Evolutionary conservation across 345 rosid genomes (phyloP), one percentile per base, ranked within the genome.

Genomic region (Dipteronia sinensis): DNA sequence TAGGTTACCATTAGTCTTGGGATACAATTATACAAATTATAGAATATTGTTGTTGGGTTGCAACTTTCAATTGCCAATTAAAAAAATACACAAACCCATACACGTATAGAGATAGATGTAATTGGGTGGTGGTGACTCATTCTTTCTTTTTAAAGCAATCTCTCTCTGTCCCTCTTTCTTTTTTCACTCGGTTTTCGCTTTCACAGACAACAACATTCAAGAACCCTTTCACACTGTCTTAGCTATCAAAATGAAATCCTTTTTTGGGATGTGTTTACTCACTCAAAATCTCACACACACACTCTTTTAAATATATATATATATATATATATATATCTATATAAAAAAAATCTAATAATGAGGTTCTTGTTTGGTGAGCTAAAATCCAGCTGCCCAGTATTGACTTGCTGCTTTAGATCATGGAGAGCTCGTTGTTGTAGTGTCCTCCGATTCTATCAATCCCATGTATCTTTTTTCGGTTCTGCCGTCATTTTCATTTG

Each of bases 331-430:
- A 31, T 67, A 22, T 63, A 20, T 34, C 6, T 34, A 34, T 34
- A 34, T 34, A 34, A 4, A 19, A 7, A 42, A 7, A 7, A 46
- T 46, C 49, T 11, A 46, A 69, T 42, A 44, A 76, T 25, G 65
- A 65, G 77, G 64, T 82, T 80, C 42, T 77, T 71, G 85, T 86
- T 88, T 83, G 92, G 85, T 88, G 83, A 87, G 81, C 88, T 83
- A 84, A 73, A 86, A 74, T 82, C 87, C 87, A 87, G 91, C 90
- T 90, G 91, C 88, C 85, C 58, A 77, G 62, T 59, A 49, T 87
- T 86, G 88, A 86, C 89, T 80, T 75, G 86, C 72, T 68, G 86
- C 72, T 68, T 71, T 69, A n/a, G 83, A 82, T 83, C 86, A 85
- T 85, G 88, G 85, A 72, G 58, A 65, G 83, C 89, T 88, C 84